Evolutionary conservation across 2,329 filamentous ascomycete genomes (phyloP), one percentile per base, ranked within the genome.

Genomic region (Aciculosporium take): DNA sequence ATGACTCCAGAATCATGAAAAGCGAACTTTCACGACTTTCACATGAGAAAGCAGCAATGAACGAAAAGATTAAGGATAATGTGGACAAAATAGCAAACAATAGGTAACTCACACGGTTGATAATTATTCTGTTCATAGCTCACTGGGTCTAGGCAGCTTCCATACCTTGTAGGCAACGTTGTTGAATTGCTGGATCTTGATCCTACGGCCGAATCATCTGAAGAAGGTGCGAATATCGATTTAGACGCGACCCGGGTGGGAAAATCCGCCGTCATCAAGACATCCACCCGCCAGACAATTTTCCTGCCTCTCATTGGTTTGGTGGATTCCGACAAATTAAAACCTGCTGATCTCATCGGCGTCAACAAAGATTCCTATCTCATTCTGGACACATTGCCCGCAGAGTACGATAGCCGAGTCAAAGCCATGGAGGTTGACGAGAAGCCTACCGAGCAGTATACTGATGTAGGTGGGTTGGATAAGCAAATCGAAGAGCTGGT

Each of bases 361-460:
- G 88, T 98, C 44, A 96, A 98, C 64, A 98, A 98, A 68, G 93
- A 98, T 57, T 96, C 89, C 44, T 98, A 98, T 61, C 79, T 98
- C 28, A 85, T 98, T 50, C 74, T 98, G 44, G 93, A 98, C 59
- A 98, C 91, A 20, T 72, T 98, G 50, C 91, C 91, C 1, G 91
- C 91, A 36, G 93, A 98, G 63, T 98, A 98, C 58, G 91, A 98
- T 60, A 96, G 89, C 66, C 79, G 91, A 62, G 91, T 98, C 51
- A 98, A 98, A 71, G 93, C 93, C 28, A 98, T 98, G 91, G 93
- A 98, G 69, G 91, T 98, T 7, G 91, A 98, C 56, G 93, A 98
- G 74, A 98, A 98, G 72, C 93, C 91, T 8, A 96, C 88, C 30
- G 91, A 98, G 66, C 94, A 96, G 67, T 98, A 98, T 68, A 91